Evolutionary conservation across 345 rosid species (phyloP).

Genomic region (Linum lewisii): DNA sequence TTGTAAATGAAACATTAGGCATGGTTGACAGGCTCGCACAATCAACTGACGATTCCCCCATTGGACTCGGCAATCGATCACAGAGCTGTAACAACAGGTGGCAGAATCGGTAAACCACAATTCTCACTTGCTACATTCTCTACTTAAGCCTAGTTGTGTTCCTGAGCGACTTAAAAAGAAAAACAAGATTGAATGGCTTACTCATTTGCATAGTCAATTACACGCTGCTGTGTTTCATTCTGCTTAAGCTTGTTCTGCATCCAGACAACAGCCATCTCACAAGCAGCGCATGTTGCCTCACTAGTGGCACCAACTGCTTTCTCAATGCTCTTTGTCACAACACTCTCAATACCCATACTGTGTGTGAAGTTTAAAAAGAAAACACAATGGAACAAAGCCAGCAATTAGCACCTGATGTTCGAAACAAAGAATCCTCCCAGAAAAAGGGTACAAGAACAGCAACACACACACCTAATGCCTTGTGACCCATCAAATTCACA

Average conservation of each 20-base stretch:
- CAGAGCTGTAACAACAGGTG: constrained; percentile 46
- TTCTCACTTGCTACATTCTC: neutral
- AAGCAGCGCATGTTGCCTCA: constrained; percentile 55
- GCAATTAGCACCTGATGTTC: neutral
- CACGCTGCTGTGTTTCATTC: constrained; percentile 58
- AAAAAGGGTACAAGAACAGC: constrained; percentile 3
- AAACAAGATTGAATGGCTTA: constrained; percentile 14
- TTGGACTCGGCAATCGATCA: constrained; percentile 69
- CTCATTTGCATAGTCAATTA: constrained; percentile 66
- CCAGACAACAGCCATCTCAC: constrained; percentile 92
- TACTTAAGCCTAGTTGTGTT: neutral
- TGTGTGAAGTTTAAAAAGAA: neutral
- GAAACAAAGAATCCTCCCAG: neutral
- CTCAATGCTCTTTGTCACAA: constrained; percentile 38
- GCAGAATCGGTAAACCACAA: constrained; percentile 1
- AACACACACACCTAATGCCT: constrained; percentile 63
- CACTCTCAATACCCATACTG: constrained; percentile 66
- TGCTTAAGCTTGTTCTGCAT: constrained; percentile 64
- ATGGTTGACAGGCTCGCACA: constrained; percentile 48
- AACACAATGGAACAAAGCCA: constrained; percentile 1
- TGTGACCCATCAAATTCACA: constrained; percentile 63
- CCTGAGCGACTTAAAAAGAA: neutral
- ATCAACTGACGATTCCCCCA: constrained; percentile 71
- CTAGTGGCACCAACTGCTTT: constrained; percentile 32
- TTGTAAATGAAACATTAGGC: constrained; percentile 72